Evolutionary conservation across 345 rosid species (phyloP).

Genomic region (Corymbia maculata): DNA sequence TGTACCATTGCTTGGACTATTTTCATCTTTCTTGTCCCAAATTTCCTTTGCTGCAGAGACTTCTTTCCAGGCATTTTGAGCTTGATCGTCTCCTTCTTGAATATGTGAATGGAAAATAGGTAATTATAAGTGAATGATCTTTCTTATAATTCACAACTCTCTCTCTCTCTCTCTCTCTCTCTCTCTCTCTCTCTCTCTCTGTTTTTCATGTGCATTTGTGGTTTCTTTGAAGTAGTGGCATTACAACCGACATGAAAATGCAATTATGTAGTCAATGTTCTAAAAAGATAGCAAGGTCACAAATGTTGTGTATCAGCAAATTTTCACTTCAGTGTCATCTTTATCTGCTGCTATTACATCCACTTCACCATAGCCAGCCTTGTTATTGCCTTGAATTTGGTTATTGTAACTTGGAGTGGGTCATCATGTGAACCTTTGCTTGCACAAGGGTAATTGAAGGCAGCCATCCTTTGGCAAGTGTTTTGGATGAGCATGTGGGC

Average conservation of each 20-base stretch:
- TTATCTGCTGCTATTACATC: not conserved
- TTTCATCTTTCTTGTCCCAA: not conserved
- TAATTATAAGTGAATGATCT: not conserved
- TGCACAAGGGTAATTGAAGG: not conserved
- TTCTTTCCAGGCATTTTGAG: constrained; percentile 60
- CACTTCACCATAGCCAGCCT: not conserved
- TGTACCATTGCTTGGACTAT: not conserved
- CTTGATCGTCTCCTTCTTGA: constrained; percentile 71
- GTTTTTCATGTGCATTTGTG: not conserved
- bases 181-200: not conserved
- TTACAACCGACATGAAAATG: not conserved
- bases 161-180: not conserved
- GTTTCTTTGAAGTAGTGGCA: not conserved
- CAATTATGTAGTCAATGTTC: not conserved
- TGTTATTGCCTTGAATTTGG: not conserved
- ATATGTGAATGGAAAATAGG: constrained; percentile 56
- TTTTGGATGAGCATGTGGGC: not conserved
- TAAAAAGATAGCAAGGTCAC: not conserved
- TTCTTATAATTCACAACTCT: not conserved
- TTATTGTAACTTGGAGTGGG: not conserved
- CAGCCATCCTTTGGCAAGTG: not conserved
- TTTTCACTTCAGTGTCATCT: not conserved
- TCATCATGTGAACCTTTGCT: not conserved
- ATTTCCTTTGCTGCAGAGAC: constrained; percentile 48
- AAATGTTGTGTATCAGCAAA: not conserved